Evolutionary conservation across 805 yeast species (phyloP).

Genomic region (Candida montana): DNA sequence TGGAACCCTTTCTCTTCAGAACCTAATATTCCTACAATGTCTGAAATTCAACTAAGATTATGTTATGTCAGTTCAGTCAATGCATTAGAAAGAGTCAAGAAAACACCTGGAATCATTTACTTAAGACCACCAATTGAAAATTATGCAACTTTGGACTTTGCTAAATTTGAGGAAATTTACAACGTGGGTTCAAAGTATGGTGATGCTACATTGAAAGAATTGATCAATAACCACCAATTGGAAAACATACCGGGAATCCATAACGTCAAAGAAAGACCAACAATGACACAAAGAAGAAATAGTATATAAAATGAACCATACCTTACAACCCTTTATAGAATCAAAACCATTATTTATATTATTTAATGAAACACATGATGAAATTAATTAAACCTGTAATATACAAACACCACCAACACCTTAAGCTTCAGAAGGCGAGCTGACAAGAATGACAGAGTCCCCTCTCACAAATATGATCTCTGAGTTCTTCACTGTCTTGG

Average conservation of each 20-base stretch:
- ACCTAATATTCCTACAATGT: slow-evolving; percentile 89
- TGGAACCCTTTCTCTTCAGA: slow-evolving; percentile 85
- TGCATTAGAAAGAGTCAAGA: slow-evolving; percentile 84
- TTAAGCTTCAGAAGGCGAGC: slow-evolving; percentile 36
- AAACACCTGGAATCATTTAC: slow-evolving; percentile 78
- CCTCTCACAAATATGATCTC: slow-evolving; percentile 97
- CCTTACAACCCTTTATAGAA: no score
- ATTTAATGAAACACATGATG: neutral
- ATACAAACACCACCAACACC: no score
- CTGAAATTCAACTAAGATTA: slow-evolving; percentile 87
- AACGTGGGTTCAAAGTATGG: slow-evolving; percentile 78
- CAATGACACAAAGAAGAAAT: slow-evolving; percentile 49
- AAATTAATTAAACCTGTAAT: neutral
- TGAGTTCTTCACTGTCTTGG: slow-evolving; percentile 43
- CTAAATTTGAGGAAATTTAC: slow-evolving; percentile 85
- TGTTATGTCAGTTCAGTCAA: slow-evolving; percentile 95
- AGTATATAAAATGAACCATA: slow-evolving; percentile 45
- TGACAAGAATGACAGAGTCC: slow-evolving; percentile 88
- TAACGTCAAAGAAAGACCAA: slow-evolving; percentile 27
- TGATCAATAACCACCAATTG: slow-evolving; percentile 48
- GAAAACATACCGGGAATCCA: slow-evolving; percentile 57
- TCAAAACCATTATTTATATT: no score
- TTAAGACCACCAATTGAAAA: slow-evolving; percentile 91
- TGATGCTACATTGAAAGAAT: slow-evolving; percentile 44
- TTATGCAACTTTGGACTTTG: slow-evolving; percentile 88